Evolutionary conservation across 192 early-diverging fungal genomes (phyloP).

Genomic region (Umbelopsis vinacea): DNA sequence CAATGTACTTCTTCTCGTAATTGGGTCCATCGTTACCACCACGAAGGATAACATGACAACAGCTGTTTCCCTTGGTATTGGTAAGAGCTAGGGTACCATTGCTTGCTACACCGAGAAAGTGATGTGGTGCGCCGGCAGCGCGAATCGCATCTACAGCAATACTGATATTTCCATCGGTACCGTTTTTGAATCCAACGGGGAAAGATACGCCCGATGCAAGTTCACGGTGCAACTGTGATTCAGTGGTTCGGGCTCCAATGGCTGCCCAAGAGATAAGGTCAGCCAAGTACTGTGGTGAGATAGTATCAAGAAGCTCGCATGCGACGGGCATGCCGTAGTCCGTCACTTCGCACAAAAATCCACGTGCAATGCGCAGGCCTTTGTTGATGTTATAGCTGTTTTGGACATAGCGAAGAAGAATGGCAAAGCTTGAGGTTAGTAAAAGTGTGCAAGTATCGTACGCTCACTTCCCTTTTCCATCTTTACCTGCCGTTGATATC

Average conservation of each 20-base stretch:
- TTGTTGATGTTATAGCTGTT: constrained; percentile 93
- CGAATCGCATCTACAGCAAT: constrained; percentile 79
- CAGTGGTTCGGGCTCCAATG: constrained; percentile 95
- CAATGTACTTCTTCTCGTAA: constrained; percentile 72
- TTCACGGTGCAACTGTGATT: constrained; percentile 94
- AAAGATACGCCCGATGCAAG: constrained; percentile 92
- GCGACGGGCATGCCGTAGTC: constrained; percentile 84
- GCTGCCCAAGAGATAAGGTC: constrained; percentile 98
- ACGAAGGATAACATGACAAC: constrained; percentile 89
- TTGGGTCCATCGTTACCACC: constrained; percentile 92
- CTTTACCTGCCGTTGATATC: constrained; percentile 63
- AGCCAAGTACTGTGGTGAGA: constrained; percentile 93
- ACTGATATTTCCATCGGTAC: constrained; percentile 88
- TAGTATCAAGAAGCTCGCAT: constrained; percentile 92
- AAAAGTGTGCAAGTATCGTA: no score
- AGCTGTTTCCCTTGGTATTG: constrained; percentile 82
- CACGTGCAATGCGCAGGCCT: constrained; percentile 85
- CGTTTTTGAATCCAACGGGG: constrained; percentile 98
- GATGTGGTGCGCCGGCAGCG: constrained; percentile 77
- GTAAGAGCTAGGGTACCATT: constrained; percentile 90
- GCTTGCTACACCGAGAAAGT: constrained; percentile 93
- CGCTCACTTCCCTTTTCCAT: not conserved
- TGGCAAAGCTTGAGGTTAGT: not conserved
- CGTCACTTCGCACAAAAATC: constrained; percentile 80
- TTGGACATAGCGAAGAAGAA: not conserved